Evolutionary conservation across 164 flowering plant genomes (phyloP), one percentile per base, ranked within the genome.

Genomic region (Macadamia tetraphylla): DNA sequence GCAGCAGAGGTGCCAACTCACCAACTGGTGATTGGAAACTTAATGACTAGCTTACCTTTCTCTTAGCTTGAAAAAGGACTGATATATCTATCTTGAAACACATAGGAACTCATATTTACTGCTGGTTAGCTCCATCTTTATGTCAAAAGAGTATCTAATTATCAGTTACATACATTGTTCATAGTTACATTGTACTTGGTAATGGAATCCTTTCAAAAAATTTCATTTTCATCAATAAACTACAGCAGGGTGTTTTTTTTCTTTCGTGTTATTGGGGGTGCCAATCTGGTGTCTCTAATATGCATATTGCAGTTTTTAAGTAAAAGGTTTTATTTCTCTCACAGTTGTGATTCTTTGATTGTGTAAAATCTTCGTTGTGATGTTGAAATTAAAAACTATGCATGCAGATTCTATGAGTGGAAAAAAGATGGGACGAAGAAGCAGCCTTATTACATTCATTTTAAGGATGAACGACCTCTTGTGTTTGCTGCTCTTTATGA

Each of bases 401-500:
- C 46, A 13, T 77, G 72, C 75, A 89, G 97, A 70, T 88, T 86
- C 73, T 94, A 91, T 78, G 98, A 94, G 75, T 94, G 98, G 97
- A 91, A 90, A 75, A 94, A 91, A 69, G 92, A 91, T 81, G 92
- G 96, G 13, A 75, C 93, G 3, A 88, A 76, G 74, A 91, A 85
- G 84, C 97, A 91, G 81, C 97, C 98, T 30, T 94, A 87, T 78
- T 86, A 91, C 81, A 80, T 91, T 70, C 95, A 91, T 81, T 82
- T 90, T 52, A 85, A 86, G 76, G 87, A 88, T 82, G 87, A 81
- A 1, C 83, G 82, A 56, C 92, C 97, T 48, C 88, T 94, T 63
- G 90, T 91, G 30, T 82, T 94, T 84, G 97, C 97, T 77, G 98
- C 92, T 71, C 89, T 94, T 65, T 94, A 78, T 81, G 97, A 94